Evolutionary conservation across 1,139 yeast species (phyloP), one percentile per base, ranked within the genome.

Genomic region (Geotrichum reessii): DNA sequence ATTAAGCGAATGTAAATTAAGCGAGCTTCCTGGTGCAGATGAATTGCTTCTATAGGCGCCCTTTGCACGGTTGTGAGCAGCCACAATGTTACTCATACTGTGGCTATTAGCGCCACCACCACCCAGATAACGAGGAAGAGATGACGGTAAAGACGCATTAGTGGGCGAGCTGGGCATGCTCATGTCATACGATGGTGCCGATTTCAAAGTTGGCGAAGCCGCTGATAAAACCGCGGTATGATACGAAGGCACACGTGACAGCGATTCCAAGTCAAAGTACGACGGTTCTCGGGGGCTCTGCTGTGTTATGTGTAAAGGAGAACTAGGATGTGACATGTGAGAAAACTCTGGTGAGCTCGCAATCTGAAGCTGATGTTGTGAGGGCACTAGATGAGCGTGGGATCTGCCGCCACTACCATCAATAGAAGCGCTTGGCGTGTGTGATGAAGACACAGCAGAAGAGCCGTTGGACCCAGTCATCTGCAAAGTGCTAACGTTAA

Each of bases 191-290:
- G 52, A 40, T 8, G 59, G 59, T 17, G 59, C 49, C 65, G n/a
- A 58, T 12, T 11, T 8, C 3, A 46, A 19, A 67, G 17, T 63
- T 56, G 24, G 63, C 68, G 51, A 60, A 64, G 52, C 66, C 71
- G 24, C 61, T 49, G 11, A 54, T 47, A 64, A 63, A 25, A 74
- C 56, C 2, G 98, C 97, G 51, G 89, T 85, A 9, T 80, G 80
- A 71, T 92, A 92, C 0, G 95, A 83, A 0, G 98, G 98, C 3
- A 91, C 96, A 59, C 82, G 75, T 17, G 86, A 83, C 64, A 91
- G 40, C 51, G 75, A 72, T 6, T 73, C 72, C 3, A 79, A 66
- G 61, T 81, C 79, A 47, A 49, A 27, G 17, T 24, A 47, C 17
- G 48, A 40, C 3, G 53, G 25, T 47, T 50, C 27, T 22, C 14